phyloP scores from a whole-genome alignment of 2,329 filamentous ascomycete genomes.

The Colletotrichum simmondsii region DNA sequence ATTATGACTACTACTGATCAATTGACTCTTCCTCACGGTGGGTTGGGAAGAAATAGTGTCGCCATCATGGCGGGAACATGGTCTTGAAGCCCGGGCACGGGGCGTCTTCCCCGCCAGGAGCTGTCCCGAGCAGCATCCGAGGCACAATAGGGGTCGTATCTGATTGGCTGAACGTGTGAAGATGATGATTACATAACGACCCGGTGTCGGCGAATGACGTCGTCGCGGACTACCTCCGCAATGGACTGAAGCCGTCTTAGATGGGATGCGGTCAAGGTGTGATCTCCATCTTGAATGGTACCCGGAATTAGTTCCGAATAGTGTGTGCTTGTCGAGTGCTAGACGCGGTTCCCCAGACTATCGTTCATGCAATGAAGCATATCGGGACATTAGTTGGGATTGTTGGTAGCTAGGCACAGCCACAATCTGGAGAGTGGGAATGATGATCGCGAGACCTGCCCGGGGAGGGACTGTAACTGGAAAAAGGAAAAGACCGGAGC shows the following conservation, averaged over 20 bases:
- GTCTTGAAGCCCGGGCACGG: slow-evolving; percentile 8
- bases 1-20: background rate
- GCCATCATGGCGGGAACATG: background rate
- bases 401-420: slow-evolving; percentile 8
- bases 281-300: background rate
- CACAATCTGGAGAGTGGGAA: background rate
- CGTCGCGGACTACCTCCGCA: background rate
- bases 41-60: background rate
- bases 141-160: background rate
- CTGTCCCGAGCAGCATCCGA: slow-evolving; percentile 32
- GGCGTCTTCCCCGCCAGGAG: slow-evolving; percentile 23
- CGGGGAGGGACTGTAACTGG: background rate
- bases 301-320: background rate
- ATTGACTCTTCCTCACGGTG: slow-evolving; percentile 10
- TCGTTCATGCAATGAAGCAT: slow-evolving; percentile 2
- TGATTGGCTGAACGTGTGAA: background rate
- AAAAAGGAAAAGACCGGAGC: background rate
- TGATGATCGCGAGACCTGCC: background rate
- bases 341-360: background rate
- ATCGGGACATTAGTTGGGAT: background rate
- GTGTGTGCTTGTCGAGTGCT: background rate
- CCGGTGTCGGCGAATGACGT: slow-evolving; percentile 33
- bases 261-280: too few species aligned
- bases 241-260: background rate
- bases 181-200: slow-evolving; percentile 16